Conservation (phyloP, 148 eudicot species). For the Amaranthus hypochondriacus region DNA sequence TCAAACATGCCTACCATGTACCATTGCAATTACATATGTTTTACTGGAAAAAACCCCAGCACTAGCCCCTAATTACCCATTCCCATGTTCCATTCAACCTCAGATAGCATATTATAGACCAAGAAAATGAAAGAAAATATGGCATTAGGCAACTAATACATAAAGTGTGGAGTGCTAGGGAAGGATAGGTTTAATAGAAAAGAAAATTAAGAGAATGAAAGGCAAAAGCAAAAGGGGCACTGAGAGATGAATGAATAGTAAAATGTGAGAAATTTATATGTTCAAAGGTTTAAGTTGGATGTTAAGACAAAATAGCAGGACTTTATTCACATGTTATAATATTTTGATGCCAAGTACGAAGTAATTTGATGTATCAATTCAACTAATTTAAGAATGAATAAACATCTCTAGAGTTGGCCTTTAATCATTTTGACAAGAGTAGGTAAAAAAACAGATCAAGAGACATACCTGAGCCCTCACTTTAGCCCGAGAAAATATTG, state of each 20-base stretch:
- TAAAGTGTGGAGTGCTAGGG: not conserved
- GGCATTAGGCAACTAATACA: not conserved
- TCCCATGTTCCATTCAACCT: not conserved
- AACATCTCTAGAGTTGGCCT: not conserved
- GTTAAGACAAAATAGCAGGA: not conserved
- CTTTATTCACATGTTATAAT: not conserved
- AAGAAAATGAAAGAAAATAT: not conserved
- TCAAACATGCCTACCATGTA: too few species aligned
- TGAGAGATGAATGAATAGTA: not conserved
- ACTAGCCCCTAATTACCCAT: not conserved
- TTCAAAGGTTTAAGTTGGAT: not conserved
- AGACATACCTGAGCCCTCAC: conserved; percentile 68
- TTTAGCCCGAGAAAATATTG: conserved; percentile 75
- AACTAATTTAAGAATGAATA: not conserved
- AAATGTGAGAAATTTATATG: not conserved
- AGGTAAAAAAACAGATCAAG: not conserved
- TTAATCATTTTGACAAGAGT: not conserved
- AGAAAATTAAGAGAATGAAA: not conserved
- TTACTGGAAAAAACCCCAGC: not conserved
- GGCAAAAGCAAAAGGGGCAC: not conserved
- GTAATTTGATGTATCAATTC: not conserved
- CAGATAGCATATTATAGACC: not conserved
- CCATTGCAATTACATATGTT: not conserved
- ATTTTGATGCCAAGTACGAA: not conserved
- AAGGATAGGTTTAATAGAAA: not conserved